Base-by-base conservation (phyloP, 2,329 filamentous ascomycete species). In the Thelonectria olida region DNA sequence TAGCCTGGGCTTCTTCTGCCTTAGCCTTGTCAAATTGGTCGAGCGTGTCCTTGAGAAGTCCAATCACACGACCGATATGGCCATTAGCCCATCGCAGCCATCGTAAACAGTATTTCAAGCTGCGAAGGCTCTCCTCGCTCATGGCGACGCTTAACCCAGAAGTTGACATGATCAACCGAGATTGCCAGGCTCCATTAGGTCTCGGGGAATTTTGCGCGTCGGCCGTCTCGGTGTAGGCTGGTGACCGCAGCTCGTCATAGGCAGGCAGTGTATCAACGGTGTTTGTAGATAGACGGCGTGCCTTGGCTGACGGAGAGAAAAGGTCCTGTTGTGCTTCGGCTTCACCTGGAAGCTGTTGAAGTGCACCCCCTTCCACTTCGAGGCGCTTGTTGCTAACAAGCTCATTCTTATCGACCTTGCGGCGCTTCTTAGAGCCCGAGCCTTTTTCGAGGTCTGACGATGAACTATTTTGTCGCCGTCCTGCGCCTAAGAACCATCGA, bases 121-220 rank as follows among this genome's bases (percentile, higher is more conserved):
- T 96, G 52, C 89, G 87, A 8, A 97, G 80, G 20, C 92, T 97
- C 72, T 96, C 91, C 17, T 96, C 91, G 71, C 91, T 96, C 85
- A 99, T 93, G 1, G 96, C 93, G 15, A 97, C 90, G 65, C 93
- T 93, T 1, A 98, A 84, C 0, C 93, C 95, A 1, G 93, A 97
- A 0, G 95, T 97, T 5, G 92, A 94, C 75, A 97, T 92, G 67
- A 97, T 91, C 17, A 97, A 82, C 13, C 93, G 89, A 10, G 91
- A 92, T 63, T 92, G 92, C 93, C 93, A 96, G 72, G 83, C 74
- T 19, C 71, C 72, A 17, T 70, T 64, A 8, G 68, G 63, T 20
- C 73, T 70, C 2, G 75, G 72, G 1, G 67, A 65, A 52, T 62
- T 67, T 39, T 78, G 68, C 15, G 72, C 74, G 61, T 73, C 76